Conservation (phyloP, 495 filamentous ascomycete species). For the Glonium stellatum region DNA sequence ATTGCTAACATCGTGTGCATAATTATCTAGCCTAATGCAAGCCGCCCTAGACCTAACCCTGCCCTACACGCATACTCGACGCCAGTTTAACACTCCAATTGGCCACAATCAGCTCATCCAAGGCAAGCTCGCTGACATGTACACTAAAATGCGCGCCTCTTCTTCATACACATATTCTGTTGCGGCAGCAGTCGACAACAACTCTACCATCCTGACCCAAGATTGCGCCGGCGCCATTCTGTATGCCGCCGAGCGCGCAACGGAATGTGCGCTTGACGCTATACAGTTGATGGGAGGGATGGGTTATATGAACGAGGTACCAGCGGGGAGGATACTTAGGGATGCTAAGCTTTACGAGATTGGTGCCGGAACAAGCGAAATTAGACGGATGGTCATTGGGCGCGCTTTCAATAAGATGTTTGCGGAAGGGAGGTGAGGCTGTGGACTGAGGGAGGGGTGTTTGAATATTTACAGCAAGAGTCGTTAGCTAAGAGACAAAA, state of each 20-base stretch:
- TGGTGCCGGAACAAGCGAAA: conserved; percentile 91
- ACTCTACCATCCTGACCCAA: conserved; percentile 54
- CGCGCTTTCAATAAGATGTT: conserved; percentile 88
- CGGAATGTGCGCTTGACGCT: conserved; percentile 80
- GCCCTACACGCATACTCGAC: conserved; percentile 82
- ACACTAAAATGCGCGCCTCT: conserved; percentile 80
- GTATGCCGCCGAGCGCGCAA: conserved; percentile 89
- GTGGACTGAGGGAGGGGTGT: too few relatives aligned
- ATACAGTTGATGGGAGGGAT: conserved; percentile 93
- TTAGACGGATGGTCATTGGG: conserved; percentile 90
- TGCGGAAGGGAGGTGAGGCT: neutral
- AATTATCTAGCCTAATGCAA: conserved; percentile 73
- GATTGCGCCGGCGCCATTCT: conserved; percentile 94
- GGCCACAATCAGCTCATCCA: conserved; percentile 92
- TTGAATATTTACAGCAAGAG: too few relatives aligned
- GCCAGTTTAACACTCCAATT: conserved; percentile 82
- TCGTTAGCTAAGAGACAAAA: too few relatives aligned
- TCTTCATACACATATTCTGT: conserved; percentile 53
- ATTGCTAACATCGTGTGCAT: neutral
- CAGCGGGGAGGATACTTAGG: conserved; percentile 74
- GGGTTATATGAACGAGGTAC: conserved; percentile 94
- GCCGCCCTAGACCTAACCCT: conserved; percentile 78
- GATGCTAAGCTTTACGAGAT: conserved; percentile 96
- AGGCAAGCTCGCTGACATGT: conserved; percentile 93
- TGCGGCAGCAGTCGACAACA: conserved; percentile 59